Base-by-base conservation (phyloP, 2,329 filamentous ascomycete species). In the Phyllosticta citribraziliensis region DNA sequence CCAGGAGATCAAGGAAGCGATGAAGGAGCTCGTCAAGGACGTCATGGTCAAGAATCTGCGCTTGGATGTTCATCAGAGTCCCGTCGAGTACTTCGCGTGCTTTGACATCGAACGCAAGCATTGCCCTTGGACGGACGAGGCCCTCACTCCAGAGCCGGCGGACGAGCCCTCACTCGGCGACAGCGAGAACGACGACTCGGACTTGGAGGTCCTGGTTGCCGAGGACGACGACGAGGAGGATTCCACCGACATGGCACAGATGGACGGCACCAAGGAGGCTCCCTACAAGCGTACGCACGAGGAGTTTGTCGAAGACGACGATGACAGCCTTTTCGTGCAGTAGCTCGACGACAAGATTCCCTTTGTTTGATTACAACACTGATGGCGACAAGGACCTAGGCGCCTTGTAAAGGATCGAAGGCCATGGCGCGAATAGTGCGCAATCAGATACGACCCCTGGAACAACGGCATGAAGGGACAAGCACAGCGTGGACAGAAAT, bases 21-120 rank as follows among this genome's bases (percentile, higher is more conserved):
- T 81, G 52, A 78, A 77, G 67, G 66, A 70, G 20, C 71, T 80
- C 2, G 65, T 66, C 5, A 70, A 71, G 57, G 57, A 60, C 11
- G 67, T 70, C 25, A 72, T 82, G 52, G 67, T 80, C 62, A 66
- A 70, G 22, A 74, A 74, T 73, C 47, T 72, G 74, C 52, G 22
- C 60, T 69, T 78, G 19, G 75, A 79, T 58, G 63, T 71, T 8
- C 65, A 69, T 2, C 64, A 70, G 25, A 72, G 69, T 33, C 70
- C 70, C 0, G 70, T 33, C 20, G 22, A 47, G 6, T 10, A 54
- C n/a, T n/a, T 62, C 11, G 30, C 60, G 2, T 35, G 47, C 4
- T 55, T 55, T 11, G 51, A 11, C 51, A 57, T 62, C 24, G 35
- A 57, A 27, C 5, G 35, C 14, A 33, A 19, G 8, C 27, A 55